These are phyloP conservation scores for Cucurbitaria berberidis DNA, from an alignment of 2,329 filamentous ascomycete species.

Conservation along the genomic window DNA sequence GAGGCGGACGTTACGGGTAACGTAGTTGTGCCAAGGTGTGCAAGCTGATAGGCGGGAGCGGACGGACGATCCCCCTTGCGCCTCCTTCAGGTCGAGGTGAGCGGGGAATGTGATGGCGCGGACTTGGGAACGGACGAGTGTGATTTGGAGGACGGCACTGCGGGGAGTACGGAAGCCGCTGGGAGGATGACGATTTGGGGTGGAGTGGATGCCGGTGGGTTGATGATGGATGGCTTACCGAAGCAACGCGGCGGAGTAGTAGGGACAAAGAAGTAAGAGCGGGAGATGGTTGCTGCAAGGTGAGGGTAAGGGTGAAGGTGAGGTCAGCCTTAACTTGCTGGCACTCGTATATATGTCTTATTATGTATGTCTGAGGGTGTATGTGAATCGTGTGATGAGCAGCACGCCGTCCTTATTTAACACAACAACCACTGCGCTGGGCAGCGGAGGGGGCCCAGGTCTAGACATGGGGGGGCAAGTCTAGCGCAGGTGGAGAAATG, in stretches of 20 bases:
- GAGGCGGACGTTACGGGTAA: conserved; percentile 13
- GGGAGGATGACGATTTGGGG: conserved; percentile 24
- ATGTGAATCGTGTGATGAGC: conserved; percentile 19
- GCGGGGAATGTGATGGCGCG: conserved; percentile 21
- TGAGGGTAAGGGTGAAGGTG: conserved; percentile 24
- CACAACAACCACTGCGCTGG: conserved; percentile 35
- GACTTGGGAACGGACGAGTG: conserved; percentile 20
- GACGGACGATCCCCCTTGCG: conserved; percentile 22
- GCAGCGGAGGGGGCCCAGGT: conserved; percentile 31
- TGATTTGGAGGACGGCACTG: conserved; percentile 16
- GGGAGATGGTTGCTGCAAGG: conserved; percentile 13
- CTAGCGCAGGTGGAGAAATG: conserved; percentile 31
- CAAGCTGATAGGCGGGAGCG: conserved; percentile 36
- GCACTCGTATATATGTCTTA: neutral
- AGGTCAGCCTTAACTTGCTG: conserved; percentile 36
- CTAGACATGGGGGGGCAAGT: conserved; percentile 28
- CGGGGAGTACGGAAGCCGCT: conserved; percentile 21
- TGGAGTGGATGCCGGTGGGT: conserved; percentile 17
- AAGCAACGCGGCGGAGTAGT: conserved; percentile 5
- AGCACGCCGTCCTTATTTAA: conserved; percentile 35
- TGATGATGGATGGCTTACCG: conserved; percentile 27
- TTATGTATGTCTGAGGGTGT: conserved; percentile 10
- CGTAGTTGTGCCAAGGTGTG: conserved; percentile 33
- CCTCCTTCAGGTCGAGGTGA: conserved; percentile 16
- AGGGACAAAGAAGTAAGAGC: conserved; percentile 9